Percentiles rank a stretch among this genome's conserved stretches.
These are phyloP conservation scores for Arabis hirsuta DNA, from an alignment of 345 rosid genomes.

Conservation along the genomic window DNA sequence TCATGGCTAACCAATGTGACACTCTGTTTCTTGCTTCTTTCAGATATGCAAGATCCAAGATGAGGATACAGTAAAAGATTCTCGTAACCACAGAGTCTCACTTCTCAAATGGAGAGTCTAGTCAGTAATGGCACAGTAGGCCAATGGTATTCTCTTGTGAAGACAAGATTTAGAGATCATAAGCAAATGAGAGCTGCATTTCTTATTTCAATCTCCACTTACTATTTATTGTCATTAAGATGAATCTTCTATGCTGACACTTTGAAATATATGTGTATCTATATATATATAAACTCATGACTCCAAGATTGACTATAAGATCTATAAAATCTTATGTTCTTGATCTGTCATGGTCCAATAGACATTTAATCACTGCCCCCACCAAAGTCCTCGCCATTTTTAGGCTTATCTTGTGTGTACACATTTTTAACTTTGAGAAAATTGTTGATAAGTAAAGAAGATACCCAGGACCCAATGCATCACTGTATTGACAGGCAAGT, in stretches of 20 bases:
- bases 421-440: conserved; percentile 7
- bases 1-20: no score
- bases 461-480: conserved; percentile 37
- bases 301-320: background rate
- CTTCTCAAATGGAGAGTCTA: background rate
- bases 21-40: no score
- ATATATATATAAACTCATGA: background rate
- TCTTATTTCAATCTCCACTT: background rate
- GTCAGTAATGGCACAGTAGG: no score
- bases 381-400: conserved; percentile 4
- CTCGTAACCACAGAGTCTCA: conserved; percentile 22
- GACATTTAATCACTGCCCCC: conserved; percentile 20
- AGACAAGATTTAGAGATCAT: conserved; percentile 1
- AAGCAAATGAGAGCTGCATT: conserved; percentile 15
- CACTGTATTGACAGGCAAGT: conserved; percentile 37
- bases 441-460: conserved; percentile 17
- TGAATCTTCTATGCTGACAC: conserved; percentile 7
- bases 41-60: conserved; percentile 85
- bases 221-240: conserved; percentile 20
- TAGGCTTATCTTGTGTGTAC: conserved; percentile 16
- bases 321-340: conserved; percentile 10
- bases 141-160: background rate
- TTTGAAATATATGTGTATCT: background rate
- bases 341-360: conserved; percentile 23
- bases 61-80: conserved; percentile 59